Evolutionary conservation across 2,329 filamentous ascomycete genomes (phyloP).

Genomic region (Phialemonium atrogriseum): DNA sequence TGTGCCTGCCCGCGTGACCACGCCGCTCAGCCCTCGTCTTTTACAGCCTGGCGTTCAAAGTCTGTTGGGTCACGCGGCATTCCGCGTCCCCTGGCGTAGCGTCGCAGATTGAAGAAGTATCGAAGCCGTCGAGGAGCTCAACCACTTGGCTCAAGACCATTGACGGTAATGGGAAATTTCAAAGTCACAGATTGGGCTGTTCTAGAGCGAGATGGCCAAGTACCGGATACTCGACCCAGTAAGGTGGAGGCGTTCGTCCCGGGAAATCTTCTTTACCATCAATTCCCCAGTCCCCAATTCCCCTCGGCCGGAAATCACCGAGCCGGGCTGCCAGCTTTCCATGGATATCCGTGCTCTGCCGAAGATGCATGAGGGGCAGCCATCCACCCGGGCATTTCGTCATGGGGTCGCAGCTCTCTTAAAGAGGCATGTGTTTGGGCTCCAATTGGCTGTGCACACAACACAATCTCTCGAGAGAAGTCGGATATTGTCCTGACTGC

Average conservation of each 20-base stretch:
- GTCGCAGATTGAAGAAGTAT: too few species aligned
- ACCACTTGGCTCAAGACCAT: neutral
- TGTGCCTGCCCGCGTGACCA: too few species aligned
- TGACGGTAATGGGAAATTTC: too few species aligned
- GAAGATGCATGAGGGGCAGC: neutral
- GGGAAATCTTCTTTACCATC: constrained; percentile 17
- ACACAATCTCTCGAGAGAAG: neutral
- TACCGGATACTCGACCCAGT: too few species aligned
- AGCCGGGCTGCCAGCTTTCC: neutral
- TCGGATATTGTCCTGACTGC: neutral
- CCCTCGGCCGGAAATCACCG: constrained; percentile 17
- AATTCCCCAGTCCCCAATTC: constrained; percentile 10
- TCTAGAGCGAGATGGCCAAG: neutral
- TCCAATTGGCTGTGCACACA: neutral
- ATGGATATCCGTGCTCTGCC: constrained; percentile 1
- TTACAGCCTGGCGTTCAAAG: too few species aligned
- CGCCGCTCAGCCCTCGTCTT: too few species aligned
- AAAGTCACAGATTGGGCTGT: neutral
- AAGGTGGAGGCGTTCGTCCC: too few species aligned
- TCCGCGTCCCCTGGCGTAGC: too few species aligned
- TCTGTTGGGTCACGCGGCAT: too few species aligned
- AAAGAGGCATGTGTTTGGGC: neutral
- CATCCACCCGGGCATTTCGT: neutral
- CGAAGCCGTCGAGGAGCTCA: neutral
- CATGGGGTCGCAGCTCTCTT: neutral